Evolutionary conservation across 1,139 yeast genomes (phyloP), one percentile per base, ranked within the genome.

Genomic region (Suhomyces bribrorum): DNA sequence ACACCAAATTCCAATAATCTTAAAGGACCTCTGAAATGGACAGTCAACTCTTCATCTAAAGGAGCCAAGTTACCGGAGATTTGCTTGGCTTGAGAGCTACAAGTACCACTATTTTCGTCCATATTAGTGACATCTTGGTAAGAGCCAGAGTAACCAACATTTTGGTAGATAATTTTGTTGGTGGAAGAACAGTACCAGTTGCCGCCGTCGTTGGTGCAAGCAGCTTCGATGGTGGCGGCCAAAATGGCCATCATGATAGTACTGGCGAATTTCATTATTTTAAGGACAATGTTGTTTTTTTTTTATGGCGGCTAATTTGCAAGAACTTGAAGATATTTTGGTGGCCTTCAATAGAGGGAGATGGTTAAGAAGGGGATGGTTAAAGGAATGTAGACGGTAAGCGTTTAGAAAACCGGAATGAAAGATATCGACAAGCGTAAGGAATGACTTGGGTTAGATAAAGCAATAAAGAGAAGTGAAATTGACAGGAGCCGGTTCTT

Each of bases 161-260:
- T 79, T 40, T 72, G 53, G 72, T 86, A 92, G 44, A 73, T 68
- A 49, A 90, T 76, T 50, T 86, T 88, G 45, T 67, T 56, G 43
- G 88, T 86, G 47, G 78, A 62, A 48, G 76, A 65, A 68, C 97
- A 88, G 77, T 84, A 89, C 73, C 83, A 86, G 75, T 87, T 88
- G 48, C 96, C 96, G 44, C 65, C 72, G 36, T 66, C 68, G 46
- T 64, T 61, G 30, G 69, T 53, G 47, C 81, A 79, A 31, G 57
- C 71, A 17, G 66, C 62, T 29, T 68, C 67, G 18, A 60, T 62
- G 29, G 64, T 51, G 24, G 56, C 44, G 28, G 69, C 50, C 37
- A 62, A 54, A 16, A 54, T 40, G 32, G 69, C 51, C 41, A 62
- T 52, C 25, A 67, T 48, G 35, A 59, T 50, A 12, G 59, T 46